A percentile compares a stretch with the other conserved stretches of the same genome.
These are phyloP conservation scores for Setaria viridis DNA, from an alignment of 202 grass and related monocot genomes.

Conservation along the genomic window DNA sequence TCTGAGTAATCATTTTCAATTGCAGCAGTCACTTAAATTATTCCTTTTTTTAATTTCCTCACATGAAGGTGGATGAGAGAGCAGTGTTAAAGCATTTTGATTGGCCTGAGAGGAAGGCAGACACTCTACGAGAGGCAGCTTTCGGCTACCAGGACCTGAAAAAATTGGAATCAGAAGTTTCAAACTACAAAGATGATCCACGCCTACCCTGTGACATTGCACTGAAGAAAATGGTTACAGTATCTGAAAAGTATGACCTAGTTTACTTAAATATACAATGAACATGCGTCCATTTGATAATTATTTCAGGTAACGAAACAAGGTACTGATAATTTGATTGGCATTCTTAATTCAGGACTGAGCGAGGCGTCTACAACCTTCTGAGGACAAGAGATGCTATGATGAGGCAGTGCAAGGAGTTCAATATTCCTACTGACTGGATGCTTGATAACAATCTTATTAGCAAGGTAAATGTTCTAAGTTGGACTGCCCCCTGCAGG, in stretches of 20 bases:
- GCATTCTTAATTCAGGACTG: slow-evolving; percentile 71
- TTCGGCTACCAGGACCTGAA: slow-evolving; percentile 96
- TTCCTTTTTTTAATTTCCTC: slow-evolving; percentile 31
- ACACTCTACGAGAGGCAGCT: slow-evolving; percentile 87
- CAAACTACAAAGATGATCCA: slow-evolving; percentile 84
- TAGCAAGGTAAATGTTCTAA: slow-evolving; percentile 73
- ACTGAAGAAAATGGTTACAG: slow-evolving; percentile 88
- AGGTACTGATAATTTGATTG: slow-evolving; percentile 38
- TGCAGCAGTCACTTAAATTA: slow-evolving; percentile 29
- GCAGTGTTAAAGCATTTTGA: slow-evolving; percentile 98
- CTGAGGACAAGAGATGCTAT: slow-evolving; percentile 86
- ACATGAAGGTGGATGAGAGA: slow-evolving; percentile 88
- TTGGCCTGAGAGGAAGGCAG: slow-evolving; percentile 98
- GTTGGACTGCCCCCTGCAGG: not conserved
- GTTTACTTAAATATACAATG: slow-evolving; percentile 19
- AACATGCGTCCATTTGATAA: not conserved
- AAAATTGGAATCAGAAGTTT: slow-evolving; percentile 90
- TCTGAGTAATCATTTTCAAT: slow-evolving; percentile 41
- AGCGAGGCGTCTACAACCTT: slow-evolving; percentile 82
- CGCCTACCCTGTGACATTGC: slow-evolving; percentile 85
- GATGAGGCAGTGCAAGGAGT: slow-evolving; percentile 86
- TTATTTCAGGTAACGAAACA: not conserved
- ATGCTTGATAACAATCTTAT: slow-evolving; percentile 91
- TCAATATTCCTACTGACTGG: slow-evolving; percentile 93
- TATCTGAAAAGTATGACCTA: slow-evolving; percentile 86